A percentile compares a stretch with the other conserved stretches of the same genome.
phyloP scores from a whole-genome alignment of 1,139 yeast species.

The Candida tetrigidarum region DNA sequence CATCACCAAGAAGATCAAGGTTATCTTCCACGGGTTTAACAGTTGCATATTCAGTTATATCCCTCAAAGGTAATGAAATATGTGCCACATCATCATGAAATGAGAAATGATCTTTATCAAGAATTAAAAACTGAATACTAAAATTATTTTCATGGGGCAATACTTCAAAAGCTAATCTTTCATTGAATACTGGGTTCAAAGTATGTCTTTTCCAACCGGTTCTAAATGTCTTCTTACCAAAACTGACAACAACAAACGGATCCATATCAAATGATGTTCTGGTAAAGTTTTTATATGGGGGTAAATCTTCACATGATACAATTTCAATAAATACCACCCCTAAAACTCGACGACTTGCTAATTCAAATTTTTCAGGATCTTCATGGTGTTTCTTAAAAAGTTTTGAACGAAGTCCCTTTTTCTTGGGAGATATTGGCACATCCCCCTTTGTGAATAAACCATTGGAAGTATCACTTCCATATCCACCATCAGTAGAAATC shows the following conservation, averaged over 20 bases:
- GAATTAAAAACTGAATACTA: slow-evolving; percentile 68
- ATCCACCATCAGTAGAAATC: slow-evolving; percentile 21
- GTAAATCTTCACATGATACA: slow-evolving; percentile 70
- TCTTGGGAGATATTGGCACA: slow-evolving; percentile 6
- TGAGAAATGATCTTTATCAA: slow-evolving; percentile 85
- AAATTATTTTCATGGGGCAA: slow-evolving; percentile 66
- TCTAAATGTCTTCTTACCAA: slow-evolving; percentile 86
- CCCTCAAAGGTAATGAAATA: slow-evolving; percentile 55
- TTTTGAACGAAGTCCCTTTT: slow-evolving; percentile 11
- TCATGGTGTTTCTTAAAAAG: slow-evolving; percentile 14
- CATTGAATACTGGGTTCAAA: slow-evolving; percentile 81
- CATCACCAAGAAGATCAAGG: slow-evolving; percentile 1
- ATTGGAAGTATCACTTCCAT: slow-evolving; percentile 12
- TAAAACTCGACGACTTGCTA: slow-evolving; percentile 47
- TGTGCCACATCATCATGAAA: slow-evolving; percentile 83
- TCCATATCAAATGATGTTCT: slow-evolving; percentile 92
- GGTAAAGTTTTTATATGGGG: slow-evolving; percentile 62
- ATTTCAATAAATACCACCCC: slow-evolving; percentile 85
- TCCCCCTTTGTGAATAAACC: slow-evolving; percentile 8
- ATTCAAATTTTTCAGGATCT: slow-evolving; percentile 26
- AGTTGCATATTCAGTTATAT: slow-evolving; percentile 36
- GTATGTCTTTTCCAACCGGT: slow-evolving; percentile 88
- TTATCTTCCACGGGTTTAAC: slow-evolving; percentile 8
- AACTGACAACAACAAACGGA: slow-evolving; percentile 91
- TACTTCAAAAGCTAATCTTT: slow-evolving; percentile 79